Conservation (phyloP, 805 yeast genomes). For the Kazachstania psychrophila region DNA sequence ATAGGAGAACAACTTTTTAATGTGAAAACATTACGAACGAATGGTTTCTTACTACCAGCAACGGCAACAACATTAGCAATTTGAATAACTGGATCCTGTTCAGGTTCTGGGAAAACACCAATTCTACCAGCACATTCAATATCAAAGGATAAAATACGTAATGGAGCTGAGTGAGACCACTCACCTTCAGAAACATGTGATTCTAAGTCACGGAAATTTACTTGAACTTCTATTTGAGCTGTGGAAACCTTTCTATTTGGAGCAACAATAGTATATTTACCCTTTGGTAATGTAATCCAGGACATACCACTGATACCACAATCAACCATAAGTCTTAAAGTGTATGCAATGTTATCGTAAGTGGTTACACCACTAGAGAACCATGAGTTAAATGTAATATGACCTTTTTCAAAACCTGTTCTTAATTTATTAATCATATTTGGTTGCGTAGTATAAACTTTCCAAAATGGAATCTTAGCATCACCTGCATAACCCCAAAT, state of each 20-base stretch:
- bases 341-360: slow-evolving; percentile 82
- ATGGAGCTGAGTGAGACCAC: slow-evolving; percentile 87
- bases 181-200: slow-evolving; percentile 89
- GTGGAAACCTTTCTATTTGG: slow-evolving; percentile 44
- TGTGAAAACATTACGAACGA: slow-evolving; percentile 89
- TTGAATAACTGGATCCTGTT: slow-evolving; percentile 88
- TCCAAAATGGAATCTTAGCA: slow-evolving; percentile 67
- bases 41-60: slow-evolving; percentile 71
- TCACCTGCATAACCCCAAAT: slow-evolving; percentile 92
- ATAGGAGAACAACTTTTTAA: slow-evolving; percentile 86
- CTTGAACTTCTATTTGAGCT: slow-evolving; percentile 76
- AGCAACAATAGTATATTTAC: slow-evolving; percentile 48
- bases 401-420: slow-evolving; percentile 76
- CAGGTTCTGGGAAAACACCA: slow-evolving; percentile 94
- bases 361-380: slow-evolving; percentile 55
- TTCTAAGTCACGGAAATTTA: slow-evolving; percentile 58
- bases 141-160: slow-evolving; percentile 88
- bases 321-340: slow-evolving; percentile 84
- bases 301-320: slow-evolving; percentile 92
- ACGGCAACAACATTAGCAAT: slow-evolving; percentile 89
- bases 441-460: slow-evolving; percentile 59
- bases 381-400: slow-evolving; percentile 55
- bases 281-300: slow-evolving; percentile 84
- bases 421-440: slow-evolving; percentile 60
- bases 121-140: slow-evolving; percentile 98